Evolutionary conservation across 164 flowering plant species (phyloP), one percentile per base, ranked within the genome.

Genomic region (Dillenia turbinata): DNA sequence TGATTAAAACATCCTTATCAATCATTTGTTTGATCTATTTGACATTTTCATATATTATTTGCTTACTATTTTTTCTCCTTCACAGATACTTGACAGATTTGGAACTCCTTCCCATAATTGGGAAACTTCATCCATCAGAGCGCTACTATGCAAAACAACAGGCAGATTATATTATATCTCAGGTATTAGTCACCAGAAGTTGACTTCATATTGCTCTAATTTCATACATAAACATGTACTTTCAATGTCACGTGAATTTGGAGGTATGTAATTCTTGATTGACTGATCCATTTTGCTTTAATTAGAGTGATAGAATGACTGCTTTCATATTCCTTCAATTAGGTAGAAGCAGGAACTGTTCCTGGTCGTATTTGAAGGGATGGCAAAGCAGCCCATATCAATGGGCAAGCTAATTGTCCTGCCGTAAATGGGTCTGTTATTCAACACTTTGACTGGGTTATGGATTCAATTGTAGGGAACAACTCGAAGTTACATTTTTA

Each of bases 111-210:
- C 85, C 90, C 43, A 65, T 91, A 52, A 85, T 91, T 63, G 93
- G 82, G 43, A 94, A 91, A 60, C 81, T 94, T 76, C 97, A 94
- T 73, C 99, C 97, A 60, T 80, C 96, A 10, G 99, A 94, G 64
- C 95, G 63, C 47, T 91, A 89, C 65, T 91, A 94, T 77, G 99
- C 99, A 33, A 88, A 91, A 76, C 96, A 94, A 69, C 99, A 91
- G 73, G 87, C 97, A 60, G 94, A 94, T 69, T 88, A 89, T 69
- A 84, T 81, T 69, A 77, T 89, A 61, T 77, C 84, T 17, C 98
- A 90, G 98, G 96, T 89, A 85, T 40, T 61, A 33, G 40, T 33
- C 40, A 33, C 40, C 5, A 33, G 7, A 33, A 33, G 40, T 7
- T 33, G 40, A 33, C 40, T 33, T 33, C 6, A 33, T 33, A 33